A percentile compares a stretch with the other conserved stretches of the same genome.
Conservation (phyloP, 495 filamentous ascomycete genomes). For the Staphylotrichum longicolle region DNA sequence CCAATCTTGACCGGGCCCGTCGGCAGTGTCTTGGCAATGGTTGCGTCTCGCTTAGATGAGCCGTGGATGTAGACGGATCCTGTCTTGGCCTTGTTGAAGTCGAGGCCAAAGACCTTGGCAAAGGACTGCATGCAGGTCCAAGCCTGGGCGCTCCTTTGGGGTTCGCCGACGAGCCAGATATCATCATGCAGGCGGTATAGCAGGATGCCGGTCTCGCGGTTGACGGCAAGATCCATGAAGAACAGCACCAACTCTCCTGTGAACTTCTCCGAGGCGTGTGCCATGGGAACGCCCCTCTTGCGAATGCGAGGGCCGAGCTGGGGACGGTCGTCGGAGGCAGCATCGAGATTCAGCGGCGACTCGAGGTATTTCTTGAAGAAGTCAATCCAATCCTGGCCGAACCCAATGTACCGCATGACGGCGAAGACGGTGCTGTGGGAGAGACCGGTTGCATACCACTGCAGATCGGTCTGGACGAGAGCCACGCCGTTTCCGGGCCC, state of each 20-base stretch:
- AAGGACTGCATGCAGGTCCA: constrained; percentile 60
- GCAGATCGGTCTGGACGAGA: constrained; percentile 61
- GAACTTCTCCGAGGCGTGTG: constrained; percentile 59
- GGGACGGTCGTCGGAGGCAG: constrained; percentile 46
- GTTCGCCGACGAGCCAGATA: constrained; percentile 66
- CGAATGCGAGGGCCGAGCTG: constrained; percentile 41
- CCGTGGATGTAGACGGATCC: constrained; percentile 52
- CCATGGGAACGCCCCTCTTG: constrained; percentile 59
- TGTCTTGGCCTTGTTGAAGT: constrained; percentile 62
- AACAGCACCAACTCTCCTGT: constrained; percentile 64
- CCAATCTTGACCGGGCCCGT: constrained; percentile 61
- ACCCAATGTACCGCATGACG: constrained; percentile 60
- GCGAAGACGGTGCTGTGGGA: constrained; percentile 59
- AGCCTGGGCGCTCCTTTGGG: constrained; percentile 52
- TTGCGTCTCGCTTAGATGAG: constrained; percentile 21
- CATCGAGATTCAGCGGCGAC: constrained; percentile 57
- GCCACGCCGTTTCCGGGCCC: constrained; percentile 52
- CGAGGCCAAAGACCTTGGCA: constrained; percentile 54
- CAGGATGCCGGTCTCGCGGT: constrained; percentile 54
- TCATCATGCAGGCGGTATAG: constrained; percentile 69
- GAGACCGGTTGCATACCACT: constrained; percentile 58
- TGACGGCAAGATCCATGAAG: constrained; percentile 65
- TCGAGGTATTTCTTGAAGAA: constrained; percentile 64
- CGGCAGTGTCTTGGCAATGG: constrained; percentile 43
- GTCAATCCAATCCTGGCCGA: constrained; percentile 55